Evolutionary conservation across 2,329 filamentous ascomycete genomes (phyloP), one percentile per base, ranked within the genome.

Genomic region (Colletotrichum falcatum): DNA sequence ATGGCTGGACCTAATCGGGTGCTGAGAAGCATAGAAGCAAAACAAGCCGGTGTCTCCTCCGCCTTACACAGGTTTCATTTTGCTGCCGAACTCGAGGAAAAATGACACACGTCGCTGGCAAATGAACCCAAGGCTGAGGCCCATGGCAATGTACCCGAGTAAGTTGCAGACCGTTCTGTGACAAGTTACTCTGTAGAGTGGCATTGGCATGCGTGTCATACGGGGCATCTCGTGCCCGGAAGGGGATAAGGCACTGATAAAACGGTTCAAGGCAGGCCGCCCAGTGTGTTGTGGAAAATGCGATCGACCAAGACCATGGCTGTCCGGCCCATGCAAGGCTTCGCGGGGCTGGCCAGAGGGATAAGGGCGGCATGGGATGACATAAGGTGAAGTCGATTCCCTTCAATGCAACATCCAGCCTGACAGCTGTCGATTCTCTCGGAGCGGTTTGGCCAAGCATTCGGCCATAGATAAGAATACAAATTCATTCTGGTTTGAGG

Each of bases 301-400:
- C 23, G 51, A 70, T 67, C 58, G 64, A 66, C 58, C 42, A 33
- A 63, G 26, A 67, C 53, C 58, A 59, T 63, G 48, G 51, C 64
- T 60, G 44, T 67, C 61, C 58, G 53, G 58, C 37, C 33, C 44
- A 63, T 54, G 58, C 68, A 54, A 46, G 64, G 68, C 58, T 67
- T 48, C 56, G 37, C 37, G 30, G 30, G 51, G 28, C 42, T 67
- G 64, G 26, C 42, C 49, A 16, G 44, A 54, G 67, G 44, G 23
- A 46, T 48, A 37, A 39, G 35, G 53, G 8, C 37, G 55, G 64
- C 42, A 62, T 67, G 58, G 61, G 37, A 59, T 67, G 64, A 49
- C 67, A 62, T 37, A 26, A 46, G 39, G 44, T n/a, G 14, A 46
- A 4, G 64, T 37, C 46, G 59, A 49, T 54, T n/a, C n/a, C n/a